phyloP scores from a whole-genome alignment of 139 green algal genomes.

The Pedinophyceae sp. region DNA sequence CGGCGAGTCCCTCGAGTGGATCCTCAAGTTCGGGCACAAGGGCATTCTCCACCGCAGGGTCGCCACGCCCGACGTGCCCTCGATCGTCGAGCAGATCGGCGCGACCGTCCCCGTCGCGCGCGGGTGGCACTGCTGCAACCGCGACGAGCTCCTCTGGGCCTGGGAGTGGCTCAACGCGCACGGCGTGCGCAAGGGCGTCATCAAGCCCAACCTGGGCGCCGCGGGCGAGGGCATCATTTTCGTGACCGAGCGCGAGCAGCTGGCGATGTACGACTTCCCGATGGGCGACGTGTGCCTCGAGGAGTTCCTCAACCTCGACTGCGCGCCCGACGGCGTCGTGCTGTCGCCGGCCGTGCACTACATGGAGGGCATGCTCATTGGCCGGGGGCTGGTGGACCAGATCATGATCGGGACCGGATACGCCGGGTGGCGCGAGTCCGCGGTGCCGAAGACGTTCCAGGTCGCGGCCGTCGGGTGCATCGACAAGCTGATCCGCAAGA shows the following conservation, averaged over 20 bases:
- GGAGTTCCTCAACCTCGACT: neutral
- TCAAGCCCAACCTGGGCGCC: neutral
- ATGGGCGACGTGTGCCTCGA: neutral
- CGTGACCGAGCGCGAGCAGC: neutral
- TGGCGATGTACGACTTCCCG: neutral
- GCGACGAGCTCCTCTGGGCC: neutral
- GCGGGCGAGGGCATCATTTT: neutral
- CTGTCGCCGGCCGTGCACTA: neutral
- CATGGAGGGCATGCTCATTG: neutral
- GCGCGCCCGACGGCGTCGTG: neutral
- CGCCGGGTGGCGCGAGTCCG: neutral
- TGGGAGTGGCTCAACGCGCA: neutral
- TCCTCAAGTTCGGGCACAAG: neutral
- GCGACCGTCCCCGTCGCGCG: neutral
- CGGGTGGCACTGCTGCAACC: neutral
- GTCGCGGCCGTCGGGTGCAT: neutral
- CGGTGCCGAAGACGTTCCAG: neutral
- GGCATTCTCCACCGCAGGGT: neutral
- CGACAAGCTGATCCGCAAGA: neutral
- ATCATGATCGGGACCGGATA: neutral
- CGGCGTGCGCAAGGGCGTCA: neutral
- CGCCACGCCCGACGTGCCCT: neutral
- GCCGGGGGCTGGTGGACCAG: neutral
- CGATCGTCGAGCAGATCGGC: neutral
- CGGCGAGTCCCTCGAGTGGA: neutral